Evolutionary conservation across 176 grass and related monocot genomes (phyloP), one percentile per base, ranked within the genome.

Genomic region (Cocos nucifera): DNA sequence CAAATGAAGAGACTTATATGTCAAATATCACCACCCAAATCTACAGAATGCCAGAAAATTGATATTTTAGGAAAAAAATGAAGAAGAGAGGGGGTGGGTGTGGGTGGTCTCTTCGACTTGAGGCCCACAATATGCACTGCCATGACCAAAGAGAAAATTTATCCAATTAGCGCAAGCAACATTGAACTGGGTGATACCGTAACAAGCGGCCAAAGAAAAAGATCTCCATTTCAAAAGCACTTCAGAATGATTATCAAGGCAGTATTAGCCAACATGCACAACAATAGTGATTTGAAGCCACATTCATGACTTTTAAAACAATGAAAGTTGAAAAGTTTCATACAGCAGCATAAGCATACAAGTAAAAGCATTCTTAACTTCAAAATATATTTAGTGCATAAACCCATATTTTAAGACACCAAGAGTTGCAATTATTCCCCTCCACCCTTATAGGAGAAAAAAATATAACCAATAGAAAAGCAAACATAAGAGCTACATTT

Each of bases 321-420:
- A 64, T 53, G 56, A 74, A 74, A 59, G 28, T 54, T 54, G 32
- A 74, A 55, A 84, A 64, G 30, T 69, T 73, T 73, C 26, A 77
- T 85, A 80, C 61, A 75, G 22, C 60, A 67, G 58, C 62, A 73
- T 35, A 44, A 19, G 25, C 19, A 78, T 82, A 78, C 78, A 72
- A 59, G 67, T 82, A 4, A 82, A 86, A 78, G 70, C 75, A 78
- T 82, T 12, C 2, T 44, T 44, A 26, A 24, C 12, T 27, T 65
- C 63, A 65, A 26, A 17, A 52, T 51, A 52, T 8, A n/a, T 32
- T 7, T 29, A 23, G 16, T n/a, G 16, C 58, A 61, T 39, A 20
- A 61, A 32, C 16, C 7, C 26, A 32, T 29, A 61, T 61, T 61
- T 61, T 19, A n/a, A 72, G 55, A 69, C 56, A 66, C 53, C 53